Conservation (phyloP, 2,329 filamentous ascomycete species). For the Ceratocystis cubensis region DNA sequence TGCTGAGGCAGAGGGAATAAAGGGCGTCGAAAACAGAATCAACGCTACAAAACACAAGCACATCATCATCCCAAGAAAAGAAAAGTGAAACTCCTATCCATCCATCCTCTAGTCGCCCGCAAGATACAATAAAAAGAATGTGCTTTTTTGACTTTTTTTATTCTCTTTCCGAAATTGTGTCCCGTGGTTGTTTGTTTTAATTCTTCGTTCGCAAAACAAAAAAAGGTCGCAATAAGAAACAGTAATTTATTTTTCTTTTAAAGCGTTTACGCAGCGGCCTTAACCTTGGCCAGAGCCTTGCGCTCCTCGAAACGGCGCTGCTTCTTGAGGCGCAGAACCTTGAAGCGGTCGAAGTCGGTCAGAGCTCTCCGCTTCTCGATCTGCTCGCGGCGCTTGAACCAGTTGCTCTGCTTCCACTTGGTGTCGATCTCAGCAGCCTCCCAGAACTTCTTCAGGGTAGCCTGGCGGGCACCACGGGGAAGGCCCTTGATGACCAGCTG, state of each 20-base stretch:
- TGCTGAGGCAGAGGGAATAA: too few relatives aligned
- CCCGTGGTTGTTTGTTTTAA: slow-evolving; percentile 12
- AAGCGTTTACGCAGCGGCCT: slow-evolving; percentile 57
- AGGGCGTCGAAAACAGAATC: not conserved
- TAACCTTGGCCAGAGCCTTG: slow-evolving; percentile 91
- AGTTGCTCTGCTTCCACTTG: slow-evolving; percentile 85
- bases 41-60: slow-evolving; percentile 2
- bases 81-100: not conserved
- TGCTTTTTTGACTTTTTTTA: slow-evolving; percentile 20
- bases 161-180: slow-evolving; percentile 20
- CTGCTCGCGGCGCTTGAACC: slow-evolving; percentile 86
- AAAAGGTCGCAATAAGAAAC: slow-evolving; percentile 23
- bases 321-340: slow-evolving; percentile 99
- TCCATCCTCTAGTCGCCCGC: too few relatives aligned
- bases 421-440: slow-evolving; percentile 80
- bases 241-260: slow-evolving; percentile 30
- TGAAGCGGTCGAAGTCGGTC: slow-evolving; percentile 99
- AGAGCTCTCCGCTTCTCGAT: slow-evolving; percentile 76
- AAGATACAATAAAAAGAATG: slow-evolving; percentile 14
- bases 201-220: slow-evolving; percentile 17
- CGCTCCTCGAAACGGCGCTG: slow-evolving; percentile 96
- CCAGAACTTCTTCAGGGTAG: slow-evolving; percentile 77
- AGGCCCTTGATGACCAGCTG: slow-evolving; percentile 77
- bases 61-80: slow-evolving; percentile 7
- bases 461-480: slow-evolving; percentile 70